Base-by-base conservation (phyloP, 306 rosid genomes). In the Biancaea sappan region DNA sequence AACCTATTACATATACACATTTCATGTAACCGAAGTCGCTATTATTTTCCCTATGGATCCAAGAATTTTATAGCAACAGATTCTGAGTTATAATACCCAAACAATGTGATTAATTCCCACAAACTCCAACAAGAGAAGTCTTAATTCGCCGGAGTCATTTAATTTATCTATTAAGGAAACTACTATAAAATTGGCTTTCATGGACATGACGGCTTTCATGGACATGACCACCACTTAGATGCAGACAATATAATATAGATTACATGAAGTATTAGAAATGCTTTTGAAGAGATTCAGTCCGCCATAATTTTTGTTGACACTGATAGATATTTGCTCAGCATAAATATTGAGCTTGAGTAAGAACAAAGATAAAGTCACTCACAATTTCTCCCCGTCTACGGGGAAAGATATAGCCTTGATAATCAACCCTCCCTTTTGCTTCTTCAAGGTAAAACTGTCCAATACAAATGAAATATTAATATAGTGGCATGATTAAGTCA, bases 351-450 rank as follows among this genome's bases (percentile, higher is more conserved):
- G 15, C 19, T 29, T 65, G 31, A 61, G 60, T 18, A 25, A 25
- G 72, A 75, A 60, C 24, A 74, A 29, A 32, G 63, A 80, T 60
- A 48, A 57, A 65, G 67, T 50, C 44, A 85, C 98, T 91, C 78
- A 94, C 98, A 69, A 37, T 59, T 76, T 91, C 69, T 54, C 97
- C 95, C 18, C 93, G 89, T 57, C 83, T 76, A 22, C 92, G 91
- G 43, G 98, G 98, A 13, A 88, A 90, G 62, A 94, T 88, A 66
- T 94, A 91, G 75, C 98, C 98, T 90, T 91, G 98, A 80, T 94
- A 94, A 77, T 94, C 96, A 71, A 94, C 84, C 26, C 71, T 85
- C 66, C 97, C 98, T 73, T 91, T 94, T 38, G 81, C 89, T 71
- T 94, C 98, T 87, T 94, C 97, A 56, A 85, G 95, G 86, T 91